phyloP scores from a whole-genome alignment of 306 rosid species.

The Oemleria cerasiformis region DNA sequence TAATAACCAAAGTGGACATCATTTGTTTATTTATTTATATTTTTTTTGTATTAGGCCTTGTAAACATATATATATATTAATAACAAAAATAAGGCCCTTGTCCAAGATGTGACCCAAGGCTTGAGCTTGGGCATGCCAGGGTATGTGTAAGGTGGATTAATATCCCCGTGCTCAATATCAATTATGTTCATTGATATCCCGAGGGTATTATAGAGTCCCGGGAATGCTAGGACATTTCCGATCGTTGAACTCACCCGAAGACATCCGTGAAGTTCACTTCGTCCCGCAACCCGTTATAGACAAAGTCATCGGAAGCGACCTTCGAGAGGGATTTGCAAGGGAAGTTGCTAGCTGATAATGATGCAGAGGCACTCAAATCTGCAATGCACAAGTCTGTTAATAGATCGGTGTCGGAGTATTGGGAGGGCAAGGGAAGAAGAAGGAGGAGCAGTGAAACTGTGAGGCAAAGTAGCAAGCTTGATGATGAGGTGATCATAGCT shows the following conservation, averaged over 20 bases:
- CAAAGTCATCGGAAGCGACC: constrained; percentile 10
- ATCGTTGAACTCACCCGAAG: background rate
- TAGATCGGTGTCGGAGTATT: constrained; percentile 39
- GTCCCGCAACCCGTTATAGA: constrained; percentile 27
- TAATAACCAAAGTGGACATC: too few relatives aligned
- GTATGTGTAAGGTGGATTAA: too few relatives aligned
- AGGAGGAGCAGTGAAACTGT: constrained; percentile 23
- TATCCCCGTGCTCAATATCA: constrained; percentile 17
- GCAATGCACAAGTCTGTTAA: constrained; percentile 47
- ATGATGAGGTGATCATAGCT: constrained; percentile 20
- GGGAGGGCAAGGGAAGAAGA: constrained; percentile 18
- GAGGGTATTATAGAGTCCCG: constrained; percentile 29
- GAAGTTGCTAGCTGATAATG: background rate
- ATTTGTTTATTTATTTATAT: too few relatives aligned
- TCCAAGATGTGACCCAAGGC: too few relatives aligned
- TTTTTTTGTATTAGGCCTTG: too few relatives aligned
- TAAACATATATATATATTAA: too few relatives aligned
- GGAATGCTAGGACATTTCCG: constrained; percentile 30
- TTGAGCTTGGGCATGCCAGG: too few relatives aligned
- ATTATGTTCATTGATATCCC: constrained; percentile 29
- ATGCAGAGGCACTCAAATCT: background rate
- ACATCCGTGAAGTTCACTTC: constrained; percentile 33
- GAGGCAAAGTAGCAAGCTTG: constrained; percentile 16
- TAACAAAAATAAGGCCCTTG: too few relatives aligned
- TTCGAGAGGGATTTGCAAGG: constrained; percentile 11